Conservation (phyloP, 1,284 basidiomycete species). For the Apiotrichum akiyoshidainum region DNA sequence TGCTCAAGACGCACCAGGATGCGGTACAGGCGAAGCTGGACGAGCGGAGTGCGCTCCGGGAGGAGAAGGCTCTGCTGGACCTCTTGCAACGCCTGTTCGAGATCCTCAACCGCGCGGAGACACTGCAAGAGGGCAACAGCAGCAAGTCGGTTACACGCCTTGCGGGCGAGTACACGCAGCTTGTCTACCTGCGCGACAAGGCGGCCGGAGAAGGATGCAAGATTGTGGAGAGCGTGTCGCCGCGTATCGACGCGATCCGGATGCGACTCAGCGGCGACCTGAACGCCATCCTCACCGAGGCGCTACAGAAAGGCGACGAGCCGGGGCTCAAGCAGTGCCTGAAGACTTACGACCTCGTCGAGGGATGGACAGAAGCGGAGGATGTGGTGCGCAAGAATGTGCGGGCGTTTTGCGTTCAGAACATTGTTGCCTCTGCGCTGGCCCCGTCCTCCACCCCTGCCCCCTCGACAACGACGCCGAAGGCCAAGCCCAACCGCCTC, state of each 20-base stretch:
- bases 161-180: conserved; percentile 83
- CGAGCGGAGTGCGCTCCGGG: conserved; percentile 68
- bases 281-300: conserved; percentile 68
- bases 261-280: conserved; percentile 79
- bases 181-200: conserved; percentile 84
- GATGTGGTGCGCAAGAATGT: conserved; percentile 72
- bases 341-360: conserved; percentile 73
- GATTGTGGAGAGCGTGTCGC: conserved; percentile 76
- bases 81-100: conserved; percentile 84
- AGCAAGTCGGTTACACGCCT: conserved; percentile 76
- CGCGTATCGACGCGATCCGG: conserved; percentile 69
- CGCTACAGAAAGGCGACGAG: conserved; percentile 44
- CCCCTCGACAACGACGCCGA: conserved; percentile 27
- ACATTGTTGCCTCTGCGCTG: conserved; percentile 32
- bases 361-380: conserved; percentile 79
- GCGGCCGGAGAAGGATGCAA: conserved; percentile 69
- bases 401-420: conserved; percentile 59
- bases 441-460: conserved; percentile 22
- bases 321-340: conserved; percentile 71
- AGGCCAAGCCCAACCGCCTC: conserved; percentile 6
- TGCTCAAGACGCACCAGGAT: conserved; percentile 57
- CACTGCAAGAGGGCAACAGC: conserved; percentile 58
- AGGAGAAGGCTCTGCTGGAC: conserved; percentile 81
- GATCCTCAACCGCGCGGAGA: conserved; percentile 75
- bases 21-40: conserved; percentile 73